These are phyloP conservation scores for Cyclotella sp. DNA, from an alignment of 108 stramenopile species.

Conservation along the genomic window DNA sequence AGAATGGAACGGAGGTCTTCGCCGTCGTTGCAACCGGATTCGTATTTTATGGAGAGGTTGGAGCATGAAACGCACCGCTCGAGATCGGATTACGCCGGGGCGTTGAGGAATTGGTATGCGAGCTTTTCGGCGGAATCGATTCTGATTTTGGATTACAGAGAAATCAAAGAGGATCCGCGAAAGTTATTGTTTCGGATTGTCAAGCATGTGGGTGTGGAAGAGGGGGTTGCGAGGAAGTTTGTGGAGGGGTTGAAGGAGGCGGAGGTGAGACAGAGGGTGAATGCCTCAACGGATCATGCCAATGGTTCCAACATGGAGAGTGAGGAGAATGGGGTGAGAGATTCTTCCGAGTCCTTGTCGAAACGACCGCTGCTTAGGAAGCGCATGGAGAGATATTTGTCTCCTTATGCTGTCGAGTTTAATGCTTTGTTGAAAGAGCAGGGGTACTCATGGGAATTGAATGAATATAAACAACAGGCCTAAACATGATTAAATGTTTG, in stretches of 20 bases:
- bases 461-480: conserved; percentile 20
- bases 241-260: conserved; percentile 29
- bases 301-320: too few species aligned
- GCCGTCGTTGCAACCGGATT: conserved; percentile 44
- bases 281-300: conserved; percentile 30
- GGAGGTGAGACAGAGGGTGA: conserved; percentile 47
- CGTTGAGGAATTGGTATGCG: conserved; percentile 46
- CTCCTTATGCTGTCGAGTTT: conserved; percentile 41
- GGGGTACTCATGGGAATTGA: conserved; percentile 51
- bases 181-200: conserved; percentile 38
- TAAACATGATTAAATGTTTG: not conserved
- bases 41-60: conserved; percentile 56
- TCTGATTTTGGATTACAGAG: conserved; percentile 51
- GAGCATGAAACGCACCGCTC: conserved; percentile 44
- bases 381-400: conserved; percentile 52
- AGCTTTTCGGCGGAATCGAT: conserved; percentile 51
- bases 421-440: conserved; percentile 51
- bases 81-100: conserved; percentile 12
- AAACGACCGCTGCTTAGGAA: conserved; percentile 47
- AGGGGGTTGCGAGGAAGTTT: conserved; percentile 32
- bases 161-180: conserved; percentile 47
- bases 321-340: not conserved
- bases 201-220: conserved; percentile 52
- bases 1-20: conserved; percentile 48
- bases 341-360: conserved; percentile 16